Conservation (phyloP, 176 grass and related monocot species). For the Oryza glumipatula region DNA sequence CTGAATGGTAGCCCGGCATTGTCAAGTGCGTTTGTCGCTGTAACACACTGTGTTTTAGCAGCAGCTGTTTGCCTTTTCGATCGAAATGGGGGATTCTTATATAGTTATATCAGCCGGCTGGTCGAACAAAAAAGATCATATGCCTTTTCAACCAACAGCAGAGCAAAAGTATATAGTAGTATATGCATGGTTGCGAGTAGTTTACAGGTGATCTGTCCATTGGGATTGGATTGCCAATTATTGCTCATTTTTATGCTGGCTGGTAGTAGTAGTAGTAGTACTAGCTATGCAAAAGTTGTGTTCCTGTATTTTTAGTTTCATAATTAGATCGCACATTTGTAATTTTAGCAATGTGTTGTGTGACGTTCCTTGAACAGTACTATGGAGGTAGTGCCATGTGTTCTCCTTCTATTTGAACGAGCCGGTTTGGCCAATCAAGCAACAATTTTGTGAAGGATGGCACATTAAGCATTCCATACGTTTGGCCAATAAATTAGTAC, state of each 20-base stretch:
- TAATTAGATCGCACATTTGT: neutral
- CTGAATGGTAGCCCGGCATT: neutral
- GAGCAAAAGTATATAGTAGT: neutral
- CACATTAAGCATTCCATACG: too few species aligned
- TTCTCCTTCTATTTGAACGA: neutral
- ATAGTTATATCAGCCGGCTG: too few species aligned
- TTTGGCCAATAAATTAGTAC: too few species aligned
- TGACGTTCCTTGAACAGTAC: neutral
- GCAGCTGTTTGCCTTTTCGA: neutral
- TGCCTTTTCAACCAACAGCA: constrained; percentile 1
- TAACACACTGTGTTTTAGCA: neutral
- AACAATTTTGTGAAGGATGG: too few species aligned
- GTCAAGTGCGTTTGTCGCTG: neutral
- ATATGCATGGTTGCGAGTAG: neutral
- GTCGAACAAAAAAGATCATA: neutral
- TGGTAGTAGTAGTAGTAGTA: too few species aligned
- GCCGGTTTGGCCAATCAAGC: too few species aligned
- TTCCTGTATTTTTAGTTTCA: neutral
- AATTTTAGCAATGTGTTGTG: neutral
- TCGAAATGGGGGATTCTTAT: neutral
- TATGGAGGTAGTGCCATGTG: too few species aligned
- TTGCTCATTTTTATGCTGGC: neutral
- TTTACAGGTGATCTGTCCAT: neutral
- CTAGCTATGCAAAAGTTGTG: neutral
- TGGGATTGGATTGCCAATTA: neutral